Base-by-base conservation (phyloP, 2,329 filamentous ascomycete genomes). In the Xylaria sp. region DNA sequence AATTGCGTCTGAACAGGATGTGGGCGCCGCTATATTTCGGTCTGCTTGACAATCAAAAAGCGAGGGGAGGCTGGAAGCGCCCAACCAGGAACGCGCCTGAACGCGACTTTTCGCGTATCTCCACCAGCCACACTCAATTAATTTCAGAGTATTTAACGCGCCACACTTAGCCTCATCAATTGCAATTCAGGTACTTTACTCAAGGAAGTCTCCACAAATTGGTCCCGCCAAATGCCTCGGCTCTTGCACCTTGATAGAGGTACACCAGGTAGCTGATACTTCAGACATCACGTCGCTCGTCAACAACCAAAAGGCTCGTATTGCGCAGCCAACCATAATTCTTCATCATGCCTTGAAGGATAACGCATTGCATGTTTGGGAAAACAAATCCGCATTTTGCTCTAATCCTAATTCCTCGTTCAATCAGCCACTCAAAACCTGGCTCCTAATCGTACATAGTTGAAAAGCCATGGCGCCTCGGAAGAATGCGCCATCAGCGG, bases 401-500 rank as follows among this genome's bases (percentile, higher is more conserved):
- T n/a, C 39, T 15, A 15, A 46, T 2, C 18, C 18, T 18, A 6
- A 8, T 46, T 46, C 20, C 13, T n/a, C 20, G 41, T n/a, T 18
- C 20, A 28, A 32, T 3, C 20, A 37, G 18, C 10, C 28, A 55
- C 34, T 5, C 52, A 23, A 46, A 34, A 3, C 10, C n/a, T 18
- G 39, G 12, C 25, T 50, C 23, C 44, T 46, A 50, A 12, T 52
- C 25, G 20, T 63, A 66, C 60, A 64, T 67, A 46, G 41, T n/a
- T 18, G 6, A 59, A 70, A 66, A 44, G 54, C 39, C 58, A 78
- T 78, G 77, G 76, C 76, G 56, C 75, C 77, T 55, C 80, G 83
- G 77, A 86, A 84, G 79, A 88, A 86, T 78, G 83, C 84, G 79
- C 87, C 86, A 75, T 87, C 92, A 52, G 90, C 91, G 41, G 87